These are phyloP conservation scores for Psilocybe mexicana DNA, from an alignment of 1,284 basidiomycete species.

Conservation along the genomic window DNA sequence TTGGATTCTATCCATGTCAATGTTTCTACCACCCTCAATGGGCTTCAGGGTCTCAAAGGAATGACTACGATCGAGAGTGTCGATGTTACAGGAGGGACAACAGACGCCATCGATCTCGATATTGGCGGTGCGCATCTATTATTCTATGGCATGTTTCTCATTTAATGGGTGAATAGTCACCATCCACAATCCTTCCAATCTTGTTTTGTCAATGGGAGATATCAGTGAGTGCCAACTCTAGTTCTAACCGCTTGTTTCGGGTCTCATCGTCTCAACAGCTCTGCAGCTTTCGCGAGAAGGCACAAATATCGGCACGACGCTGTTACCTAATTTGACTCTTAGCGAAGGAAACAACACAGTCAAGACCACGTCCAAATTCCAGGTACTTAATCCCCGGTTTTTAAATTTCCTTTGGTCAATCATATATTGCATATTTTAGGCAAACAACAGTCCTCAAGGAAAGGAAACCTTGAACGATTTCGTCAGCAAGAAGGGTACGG, in stretches of 20 bases:
- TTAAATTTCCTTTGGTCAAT: neutral
- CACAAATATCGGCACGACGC: conserved; percentile 54
- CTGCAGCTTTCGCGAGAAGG: conserved; percentile 59
- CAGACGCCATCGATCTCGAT: conserved; percentile 58
- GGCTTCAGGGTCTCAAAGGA: conserved; percentile 63
- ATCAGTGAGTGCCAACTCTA: conserved; percentile 44
- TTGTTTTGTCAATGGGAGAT: conserved; percentile 63
- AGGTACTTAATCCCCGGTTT: conserved; percentile 31
- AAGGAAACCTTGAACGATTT: conserved; percentile 70
- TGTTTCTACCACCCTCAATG: conserved; percentile 65
- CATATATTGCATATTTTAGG: conserved; percentile 35
- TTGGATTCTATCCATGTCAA: conserved; percentile 78
- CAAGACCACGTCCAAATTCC: conserved; percentile 48
- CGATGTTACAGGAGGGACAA: conserved; percentile 71
- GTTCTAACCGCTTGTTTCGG: neutral
- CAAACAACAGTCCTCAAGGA: conserved; percentile 65
- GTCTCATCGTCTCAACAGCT: conserved; percentile 29
- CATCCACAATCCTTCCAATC: conserved; percentile 75
- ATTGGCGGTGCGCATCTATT: conserved; percentile 48
- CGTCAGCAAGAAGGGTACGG: conserved; percentile 54
- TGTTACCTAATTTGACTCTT: conserved; percentile 61
- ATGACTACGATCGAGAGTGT: conserved; percentile 62
- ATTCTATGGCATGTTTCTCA: neutral
- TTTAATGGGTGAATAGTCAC: conserved; percentile 40
- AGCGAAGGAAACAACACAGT: conserved; percentile 60